phyloP scores from a whole-genome alignment of 768 basidiomycete genomes.

The Suillus occidentalis region DNA sequence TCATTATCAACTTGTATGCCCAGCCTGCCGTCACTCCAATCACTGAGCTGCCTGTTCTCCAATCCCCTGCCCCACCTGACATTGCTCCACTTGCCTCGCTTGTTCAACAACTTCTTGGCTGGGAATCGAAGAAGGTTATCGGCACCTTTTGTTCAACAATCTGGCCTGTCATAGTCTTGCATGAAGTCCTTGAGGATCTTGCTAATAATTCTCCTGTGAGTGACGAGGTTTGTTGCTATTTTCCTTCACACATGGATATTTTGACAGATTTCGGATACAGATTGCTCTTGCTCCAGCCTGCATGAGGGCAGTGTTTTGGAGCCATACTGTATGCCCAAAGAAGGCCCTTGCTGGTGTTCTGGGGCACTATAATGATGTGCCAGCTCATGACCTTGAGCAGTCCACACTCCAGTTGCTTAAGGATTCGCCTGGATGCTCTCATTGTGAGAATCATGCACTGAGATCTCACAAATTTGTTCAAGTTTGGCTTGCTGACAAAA shows the following conservation, averaged over 20 bases:
- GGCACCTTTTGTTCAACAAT: not conserved
- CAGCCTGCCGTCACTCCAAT: not conserved
- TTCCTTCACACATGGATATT: not conserved
- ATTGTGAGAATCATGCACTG: not conserved
- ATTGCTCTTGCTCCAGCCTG: not conserved
- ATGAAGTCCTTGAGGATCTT: constrained; percentile 3
- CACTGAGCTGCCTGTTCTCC: not conserved
- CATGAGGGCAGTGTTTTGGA: constrained; percentile 1
- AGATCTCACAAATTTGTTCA: not conserved
- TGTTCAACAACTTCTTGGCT: not conserved
- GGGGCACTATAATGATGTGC: not conserved
- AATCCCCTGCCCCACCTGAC: not conserved
- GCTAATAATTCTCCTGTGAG: not conserved
- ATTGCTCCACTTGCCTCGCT: not conserved
- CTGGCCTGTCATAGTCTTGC: constrained; percentile 3
- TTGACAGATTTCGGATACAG: not conserved
- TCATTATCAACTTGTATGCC: not conserved
- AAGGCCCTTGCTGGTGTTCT: not conserved
- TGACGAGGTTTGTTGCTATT: not conserved
- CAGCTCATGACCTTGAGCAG: not conserved
- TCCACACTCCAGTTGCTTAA: not conserved
- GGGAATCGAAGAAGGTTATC: not conserved
- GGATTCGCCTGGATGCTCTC: not conserved
- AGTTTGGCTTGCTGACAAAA: not conserved
- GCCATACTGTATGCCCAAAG: not conserved